Base-by-base conservation (phyloP, 2,329 filamentous ascomycete species). In the Colletotrichum acutatum region DNA sequence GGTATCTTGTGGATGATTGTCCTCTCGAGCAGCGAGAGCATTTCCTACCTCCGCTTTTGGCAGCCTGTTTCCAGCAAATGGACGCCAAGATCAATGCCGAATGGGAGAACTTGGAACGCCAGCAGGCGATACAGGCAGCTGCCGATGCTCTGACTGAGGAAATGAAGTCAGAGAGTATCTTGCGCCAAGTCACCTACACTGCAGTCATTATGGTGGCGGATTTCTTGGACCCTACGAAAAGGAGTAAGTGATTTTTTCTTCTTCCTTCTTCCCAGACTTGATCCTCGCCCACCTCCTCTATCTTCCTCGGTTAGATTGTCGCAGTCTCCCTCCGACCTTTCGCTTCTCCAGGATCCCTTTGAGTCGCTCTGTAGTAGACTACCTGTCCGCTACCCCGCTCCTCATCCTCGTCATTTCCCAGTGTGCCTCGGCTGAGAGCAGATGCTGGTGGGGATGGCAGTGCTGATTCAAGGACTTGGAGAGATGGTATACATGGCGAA, bases 121-220 rank as follows among this genome's bases (percentile, higher is more conserved):
- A 90, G 75, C 89, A 93, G 76, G 85, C 84, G 24, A 85, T 91
- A 14, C 88, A 89, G 54, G 89, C 92, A 1, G 92, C 92, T 4
- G 92, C 92, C 24, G 94, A 95, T 68, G 94, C 94, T 72, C 85
- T 99, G 66, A 94, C 94, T 1, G 95, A 98, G 76, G 97, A 99
- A 84, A 99, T 99, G 97, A 98, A 98, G 83, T 92, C 94, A 7
- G 97, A 99, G 82, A 98, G 96, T 79, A 97, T 99, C 34, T 85
- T 99, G 58, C 91, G 97, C 24, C 95, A 98, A 80, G 88, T 98
- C 62, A 98, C 96, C 0, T 97, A 97, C 82, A 95, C 95, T 4
- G 94, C 95, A 1, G 95, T 98, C 34, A 92, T 97, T 77, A 95
- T 98, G 88, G 93, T 98, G 75, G 94, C 95, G 8, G 94, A 95